These are phyloP conservation scores for Colletotrichum gloeosporioides DNA, from an alignment of 2,329 filamentous ascomycete species.

Conservation along the genomic window DNA sequence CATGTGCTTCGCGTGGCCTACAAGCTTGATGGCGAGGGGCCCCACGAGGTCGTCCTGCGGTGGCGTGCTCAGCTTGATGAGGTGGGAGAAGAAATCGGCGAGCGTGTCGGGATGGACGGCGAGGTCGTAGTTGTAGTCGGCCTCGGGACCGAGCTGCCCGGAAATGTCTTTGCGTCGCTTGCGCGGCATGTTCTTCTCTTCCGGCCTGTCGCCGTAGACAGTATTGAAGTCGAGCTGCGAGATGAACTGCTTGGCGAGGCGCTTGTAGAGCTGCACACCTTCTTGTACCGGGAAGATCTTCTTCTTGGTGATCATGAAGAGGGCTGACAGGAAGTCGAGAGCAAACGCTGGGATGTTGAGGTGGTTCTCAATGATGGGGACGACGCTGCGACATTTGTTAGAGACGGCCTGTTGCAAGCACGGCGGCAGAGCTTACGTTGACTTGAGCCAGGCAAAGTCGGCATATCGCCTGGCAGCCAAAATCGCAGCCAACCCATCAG, in stretches of 20 bases:
- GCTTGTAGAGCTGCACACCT: not conserved
- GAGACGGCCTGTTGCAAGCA: not conserved
- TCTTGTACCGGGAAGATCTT: not conserved
- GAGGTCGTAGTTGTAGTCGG: not conserved
- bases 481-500: not conserved
- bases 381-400: not conserved
- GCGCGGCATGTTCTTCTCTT: not conserved
- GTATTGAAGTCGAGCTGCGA: not conserved
- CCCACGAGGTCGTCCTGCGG: constrained; percentile 20
- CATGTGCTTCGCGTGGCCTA: constrained; percentile 19
- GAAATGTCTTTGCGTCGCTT: not conserved
- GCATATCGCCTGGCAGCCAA: not conserved
- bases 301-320: not conserved
- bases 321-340: not conserved
- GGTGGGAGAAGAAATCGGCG: not conserved
- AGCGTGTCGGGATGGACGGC: not conserved
- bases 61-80: constrained; percentile 16
- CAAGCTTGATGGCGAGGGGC: constrained; percentile 25
- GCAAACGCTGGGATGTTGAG: not conserved
- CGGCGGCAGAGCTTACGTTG: not conserved
- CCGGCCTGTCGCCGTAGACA: not conserved
- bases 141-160: not conserved
- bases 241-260: not conserved
- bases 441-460: not conserved
- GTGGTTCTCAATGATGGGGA: not conserved